Evolutionary conservation across 1,139 yeast genomes (phyloP), one percentile per base, ranked within the genome.

Genomic region (Geotrichum fermentans): DNA sequence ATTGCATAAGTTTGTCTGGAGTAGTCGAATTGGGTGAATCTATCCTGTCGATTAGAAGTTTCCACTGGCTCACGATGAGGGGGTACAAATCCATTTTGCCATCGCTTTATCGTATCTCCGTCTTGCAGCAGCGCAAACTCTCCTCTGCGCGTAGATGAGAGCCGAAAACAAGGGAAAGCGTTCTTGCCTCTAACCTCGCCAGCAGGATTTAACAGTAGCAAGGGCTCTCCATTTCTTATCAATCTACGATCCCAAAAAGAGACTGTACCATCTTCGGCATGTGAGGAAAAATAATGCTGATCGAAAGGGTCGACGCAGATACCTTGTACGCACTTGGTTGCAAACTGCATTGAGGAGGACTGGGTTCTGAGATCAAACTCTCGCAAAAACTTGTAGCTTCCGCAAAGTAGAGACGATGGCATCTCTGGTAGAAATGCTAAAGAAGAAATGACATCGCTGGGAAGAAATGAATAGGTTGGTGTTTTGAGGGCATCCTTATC

Each of bases 191-290:
- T 74, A 49, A 84, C 94, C 49, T 78, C 79, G 49, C 86, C 73
- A 32, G 86, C 70, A 56, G 85, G 81, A 50, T 78, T 79, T 61
- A 88, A 70, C 51, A 30, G 61, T 47, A 47, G 63, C 46, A 21
- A 56, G 42, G 33, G 58, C n/a, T 47, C 51, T 17, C 61, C 53
- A 28, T 65, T 61, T 22, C 69, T 58, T 53, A 88, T 65, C 56
- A 77, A 81, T 52, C 97, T 74, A 53, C 95, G 74, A 63, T 90
- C 97, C 95, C 96, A 90, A 13, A 89, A 73, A 0, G 92, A 82
- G 51, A 89, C 69, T 0, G 94, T 78, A 1, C 96, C 96, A 60
- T 86, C 94, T 58, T 88, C 96, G 47, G 88, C 78, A 56, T 78
- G 78, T 0, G 95, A 81, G 35, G 87, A 79, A 64, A 88, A 86